These are phyloP conservation scores for Buddleja alternifolia DNA, from an alignment of 257 asterid species.

Conservation along the genomic window DNA sequence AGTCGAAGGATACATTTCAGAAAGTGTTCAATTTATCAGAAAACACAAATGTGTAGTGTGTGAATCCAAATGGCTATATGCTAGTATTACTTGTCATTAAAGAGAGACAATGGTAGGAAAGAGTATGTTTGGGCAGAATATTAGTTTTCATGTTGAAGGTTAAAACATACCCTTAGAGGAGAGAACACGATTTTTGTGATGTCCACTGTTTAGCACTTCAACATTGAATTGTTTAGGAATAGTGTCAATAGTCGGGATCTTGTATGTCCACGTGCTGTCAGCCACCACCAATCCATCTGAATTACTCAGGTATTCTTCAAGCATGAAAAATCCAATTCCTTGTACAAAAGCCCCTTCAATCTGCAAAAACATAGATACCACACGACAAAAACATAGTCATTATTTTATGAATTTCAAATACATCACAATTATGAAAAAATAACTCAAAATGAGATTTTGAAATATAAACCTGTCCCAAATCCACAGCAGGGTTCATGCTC, in stretches of 20 bases:
- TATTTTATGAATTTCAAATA: background rate
- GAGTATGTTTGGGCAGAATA: no score
- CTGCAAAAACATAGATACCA: constrained; percentile 36
- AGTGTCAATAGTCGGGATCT: constrained; percentile 75
- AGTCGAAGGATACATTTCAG: no score
- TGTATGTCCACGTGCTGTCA: constrained; percentile 72
- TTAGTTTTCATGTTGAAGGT: background rate
- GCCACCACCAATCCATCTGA: constrained; percentile 53
- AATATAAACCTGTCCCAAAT: constrained; percentile 70
- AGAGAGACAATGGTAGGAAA: no score
- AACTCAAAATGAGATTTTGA: background rate
- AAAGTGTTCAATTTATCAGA: no score
- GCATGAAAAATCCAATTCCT: constrained; percentile 81
- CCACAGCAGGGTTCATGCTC: constrained; percentile 81
- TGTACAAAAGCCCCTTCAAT: constrained; percentile 82
- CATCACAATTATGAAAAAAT: background rate
- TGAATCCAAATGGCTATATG: no score
- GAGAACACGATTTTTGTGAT: constrained; percentile 60
- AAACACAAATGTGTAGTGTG: no score
- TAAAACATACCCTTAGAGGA: constrained; percentile 66
- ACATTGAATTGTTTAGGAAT: constrained; percentile 64
- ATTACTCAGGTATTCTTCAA: constrained; percentile 62
- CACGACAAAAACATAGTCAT: background rate
- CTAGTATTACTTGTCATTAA: no score
- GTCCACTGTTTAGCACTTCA: constrained; percentile 59